Conservation (phyloP, 2,329 filamentous ascomycete genomes). For the Sarocladiaceae sp. region DNA sequence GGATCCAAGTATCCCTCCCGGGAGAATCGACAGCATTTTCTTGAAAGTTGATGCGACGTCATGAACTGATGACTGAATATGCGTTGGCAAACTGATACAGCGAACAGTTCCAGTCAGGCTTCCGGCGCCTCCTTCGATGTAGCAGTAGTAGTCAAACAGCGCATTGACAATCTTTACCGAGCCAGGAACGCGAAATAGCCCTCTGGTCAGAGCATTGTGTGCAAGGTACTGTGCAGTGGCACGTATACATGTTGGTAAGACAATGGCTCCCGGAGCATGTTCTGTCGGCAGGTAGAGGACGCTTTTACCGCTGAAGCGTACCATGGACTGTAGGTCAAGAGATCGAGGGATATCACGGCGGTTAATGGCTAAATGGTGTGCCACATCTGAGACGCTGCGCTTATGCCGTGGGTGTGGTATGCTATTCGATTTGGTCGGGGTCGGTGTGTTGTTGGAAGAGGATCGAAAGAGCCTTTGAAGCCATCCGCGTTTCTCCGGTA, state of each 20-base stretch:
- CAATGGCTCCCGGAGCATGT: slow-evolving; percentile 49
- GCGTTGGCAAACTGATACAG: slow-evolving; percentile 51
- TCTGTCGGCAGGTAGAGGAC: slow-evolving; percentile 53
- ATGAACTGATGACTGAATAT: slow-evolving; percentile 54
- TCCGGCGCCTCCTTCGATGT: slow-evolving; percentile 37
- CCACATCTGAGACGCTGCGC: slow-evolving; percentile 51
- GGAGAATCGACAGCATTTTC: slow-evolving; percentile 54
- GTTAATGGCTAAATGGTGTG: slow-evolving; percentile 36
- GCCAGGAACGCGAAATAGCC: slow-evolving; percentile 59
- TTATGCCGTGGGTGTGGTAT: slow-evolving; percentile 25
- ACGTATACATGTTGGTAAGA: slow-evolving; percentile 59
- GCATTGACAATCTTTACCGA: slow-evolving; percentile 48
- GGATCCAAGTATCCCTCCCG: slow-evolving; percentile 61
- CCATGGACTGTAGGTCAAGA: slow-evolving; percentile 50
- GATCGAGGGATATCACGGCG: slow-evolving; percentile 40
- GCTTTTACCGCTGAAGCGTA: slow-evolving; percentile 57
- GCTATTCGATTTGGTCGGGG: slow-evolving; percentile 15
- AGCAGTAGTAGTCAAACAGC: slow-evolving; percentile 59
- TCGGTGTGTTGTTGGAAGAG: slow-evolving; percentile 13
- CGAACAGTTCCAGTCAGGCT: slow-evolving; percentile 52
- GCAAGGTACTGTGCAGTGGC: slow-evolving; percentile 60
- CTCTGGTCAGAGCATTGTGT: slow-evolving; percentile 47
- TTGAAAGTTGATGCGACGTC: slow-evolving; percentile 65
- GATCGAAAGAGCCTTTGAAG: slow-evolving; percentile 30
- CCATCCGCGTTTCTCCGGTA: slow-evolving; percentile 28